These are phyloP conservation scores for Ogataea haglerorum DNA, from an alignment of 805 yeast genomes.

Conservation along the genomic window DNA sequence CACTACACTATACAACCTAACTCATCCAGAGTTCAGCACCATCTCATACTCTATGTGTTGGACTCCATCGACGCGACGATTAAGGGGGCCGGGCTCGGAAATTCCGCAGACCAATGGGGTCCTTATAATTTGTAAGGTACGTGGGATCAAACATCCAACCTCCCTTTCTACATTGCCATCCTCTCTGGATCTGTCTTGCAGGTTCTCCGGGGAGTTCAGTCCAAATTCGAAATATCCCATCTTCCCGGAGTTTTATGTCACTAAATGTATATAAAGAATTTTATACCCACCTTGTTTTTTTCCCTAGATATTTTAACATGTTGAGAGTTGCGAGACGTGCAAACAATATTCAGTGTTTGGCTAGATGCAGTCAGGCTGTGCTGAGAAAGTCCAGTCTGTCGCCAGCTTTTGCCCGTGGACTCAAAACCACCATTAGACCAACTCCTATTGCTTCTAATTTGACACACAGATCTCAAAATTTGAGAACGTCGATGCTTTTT, in stretches of 20 bases:
- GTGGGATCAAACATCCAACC: neutral
- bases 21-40: constrained; percentile 41
- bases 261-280: constrained; percentile 7
- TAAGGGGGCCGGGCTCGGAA: constrained; percentile 12
- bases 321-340: constrained; percentile 10
- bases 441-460: neutral
- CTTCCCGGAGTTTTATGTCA: constrained; percentile 7
- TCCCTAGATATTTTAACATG: constrained; percentile 3
- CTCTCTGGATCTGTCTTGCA: neutral
- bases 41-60: constrained; percentile 46
- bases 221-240: neutral
- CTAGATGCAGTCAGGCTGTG: constrained; percentile 1
- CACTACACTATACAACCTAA: constrained; percentile 64
- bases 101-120: constrained; percentile 7
- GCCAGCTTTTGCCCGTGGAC: constrained; percentile 2
- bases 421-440: constrained; percentile 7
- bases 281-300: constrained; percentile 9
- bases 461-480: neutral
- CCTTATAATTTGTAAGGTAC: constrained; percentile 1
- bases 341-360: constrained; percentile 2
- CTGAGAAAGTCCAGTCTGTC: neutral
- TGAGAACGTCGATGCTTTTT: constrained; percentile 11
- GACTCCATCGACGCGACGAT: constrained; percentile 7
- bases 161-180: neutral
- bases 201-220: neutral